phyloP scores from a whole-genome alignment of 306 rosid genomes.

The barrel medic (Medicago truncatula) region DNA sequence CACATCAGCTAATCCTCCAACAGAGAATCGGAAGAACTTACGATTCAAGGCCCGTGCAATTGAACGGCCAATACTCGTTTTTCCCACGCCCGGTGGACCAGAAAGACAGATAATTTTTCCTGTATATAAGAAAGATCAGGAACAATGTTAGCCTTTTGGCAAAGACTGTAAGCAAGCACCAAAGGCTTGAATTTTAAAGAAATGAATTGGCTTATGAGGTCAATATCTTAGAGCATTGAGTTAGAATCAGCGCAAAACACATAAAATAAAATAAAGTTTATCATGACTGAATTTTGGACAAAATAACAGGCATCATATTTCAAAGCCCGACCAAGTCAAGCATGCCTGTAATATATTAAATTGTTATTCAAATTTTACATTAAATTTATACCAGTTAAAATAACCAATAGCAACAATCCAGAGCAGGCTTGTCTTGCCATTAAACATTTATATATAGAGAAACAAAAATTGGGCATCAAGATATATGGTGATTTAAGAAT shows the following conservation, averaged over 20 bases:
- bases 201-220: constrained; percentile 15
- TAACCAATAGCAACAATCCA: constrained; percentile 29
- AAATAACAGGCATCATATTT: constrained; percentile 27
- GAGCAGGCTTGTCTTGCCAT: constrained; percentile 21
- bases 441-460: not conserved
- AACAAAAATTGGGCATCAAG: constrained; percentile 25
- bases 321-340: constrained; percentile 26
- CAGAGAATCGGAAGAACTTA: constrained; percentile 91
- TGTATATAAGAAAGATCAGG: constrained; percentile 47
- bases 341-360: constrained; percentile 2
- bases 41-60: constrained; percentile 99
- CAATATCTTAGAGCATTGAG: constrained; percentile 30
- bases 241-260: constrained; percentile 10
- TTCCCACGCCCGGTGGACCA: constrained; percentile 99
- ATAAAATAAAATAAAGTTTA: not conserved
- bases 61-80: constrained; percentile 99
- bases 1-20: constrained; percentile 97
- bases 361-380: constrained; percentile 9
- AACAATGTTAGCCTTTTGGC: constrained; percentile 23
- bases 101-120: constrained; percentile 98
- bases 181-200: constrained; percentile 24
- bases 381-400: constrained; percentile 29
- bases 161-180: constrained; percentile 17
- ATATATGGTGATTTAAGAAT: constrained; percentile 37
- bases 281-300: constrained; percentile 5